Conservation (phyloP, 768 basidiomycete genomes). For the Kwoniella heveanensis region DNA sequence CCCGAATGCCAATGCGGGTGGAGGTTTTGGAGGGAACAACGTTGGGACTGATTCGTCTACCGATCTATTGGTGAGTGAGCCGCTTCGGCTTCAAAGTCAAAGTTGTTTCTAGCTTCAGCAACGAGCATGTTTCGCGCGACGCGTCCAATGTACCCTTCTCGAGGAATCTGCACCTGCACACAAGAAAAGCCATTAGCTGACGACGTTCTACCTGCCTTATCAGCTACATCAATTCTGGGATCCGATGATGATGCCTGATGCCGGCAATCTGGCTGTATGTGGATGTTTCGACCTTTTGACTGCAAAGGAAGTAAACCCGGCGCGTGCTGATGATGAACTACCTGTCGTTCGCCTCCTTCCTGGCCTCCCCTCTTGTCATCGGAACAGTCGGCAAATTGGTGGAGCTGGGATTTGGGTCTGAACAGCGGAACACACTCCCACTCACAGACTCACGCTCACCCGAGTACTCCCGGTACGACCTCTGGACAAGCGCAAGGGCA, state of each 20-base stretch:
- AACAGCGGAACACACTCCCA: neutral
- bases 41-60: constrained; percentile 10
- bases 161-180: no score
- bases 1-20: neutral
- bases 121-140: no score
- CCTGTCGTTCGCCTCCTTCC: neutral
- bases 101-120: no score
- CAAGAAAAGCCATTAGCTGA: no score
- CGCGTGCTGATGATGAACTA: no score
- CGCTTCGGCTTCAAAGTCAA: no score
- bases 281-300: no score
- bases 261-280: constrained; percentile 15
- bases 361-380: neutral
- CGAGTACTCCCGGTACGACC: neutral
- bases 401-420: constrained; percentile 18
- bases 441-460: neutral
- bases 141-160: no score
- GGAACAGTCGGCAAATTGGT: constrained; percentile 22
- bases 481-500: neutral
- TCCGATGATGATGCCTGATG: constrained; percentile 25
- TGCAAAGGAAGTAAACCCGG: no score
- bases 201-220: neutral
- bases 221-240: constrained; percentile 32
- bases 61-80: constrained; percentile 22
- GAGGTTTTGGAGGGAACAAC: neutral